phyloP scores from a whole-genome alignment of 2,329 filamentous ascomycete genomes.

The Colletotrichum sp. region DNA sequence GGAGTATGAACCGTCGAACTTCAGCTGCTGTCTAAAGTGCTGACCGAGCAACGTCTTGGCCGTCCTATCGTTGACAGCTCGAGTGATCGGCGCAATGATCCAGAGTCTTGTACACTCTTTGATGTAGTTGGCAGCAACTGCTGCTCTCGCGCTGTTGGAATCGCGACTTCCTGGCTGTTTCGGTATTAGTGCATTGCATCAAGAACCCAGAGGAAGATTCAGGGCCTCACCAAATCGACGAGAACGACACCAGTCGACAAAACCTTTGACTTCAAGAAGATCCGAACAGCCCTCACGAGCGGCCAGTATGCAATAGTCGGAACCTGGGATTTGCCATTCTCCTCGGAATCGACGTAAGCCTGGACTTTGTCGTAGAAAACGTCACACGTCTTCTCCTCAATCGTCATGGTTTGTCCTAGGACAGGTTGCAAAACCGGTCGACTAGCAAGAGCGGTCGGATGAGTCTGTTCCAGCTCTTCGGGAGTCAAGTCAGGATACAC shows the following conservation, averaged over 20 bases:
- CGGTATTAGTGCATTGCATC: constrained; percentile 8
- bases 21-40: constrained; percentile 62
- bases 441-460: neutral
- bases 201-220: constrained; percentile 20
- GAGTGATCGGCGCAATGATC: constrained; percentile 67
- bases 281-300: constrained; percentile 55
- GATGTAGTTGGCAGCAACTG: constrained; percentile 64
- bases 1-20: constrained; percentile 60
- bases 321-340: neutral
- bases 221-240: constrained; percentile 47
- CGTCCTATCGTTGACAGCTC: constrained; percentile 65
- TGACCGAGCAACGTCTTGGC: constrained; percentile 62
- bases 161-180: constrained; percentile 60
- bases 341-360: constrained; percentile 1
- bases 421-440: neutral
- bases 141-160: constrained; percentile 62
- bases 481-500: constrained; percentile 42
- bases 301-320: constrained; percentile 46
- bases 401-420: neutral
- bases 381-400: neutral
- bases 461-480: neutral
- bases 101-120: constrained; percentile 65
- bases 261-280: constrained; percentile 37
- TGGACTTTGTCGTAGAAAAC: neutral
- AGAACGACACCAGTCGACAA: constrained; percentile 40